Conservation (phyloP, 225 moss, liverwort and hornwort genomes). For the Pseudoscleropodium purum region DNA sequence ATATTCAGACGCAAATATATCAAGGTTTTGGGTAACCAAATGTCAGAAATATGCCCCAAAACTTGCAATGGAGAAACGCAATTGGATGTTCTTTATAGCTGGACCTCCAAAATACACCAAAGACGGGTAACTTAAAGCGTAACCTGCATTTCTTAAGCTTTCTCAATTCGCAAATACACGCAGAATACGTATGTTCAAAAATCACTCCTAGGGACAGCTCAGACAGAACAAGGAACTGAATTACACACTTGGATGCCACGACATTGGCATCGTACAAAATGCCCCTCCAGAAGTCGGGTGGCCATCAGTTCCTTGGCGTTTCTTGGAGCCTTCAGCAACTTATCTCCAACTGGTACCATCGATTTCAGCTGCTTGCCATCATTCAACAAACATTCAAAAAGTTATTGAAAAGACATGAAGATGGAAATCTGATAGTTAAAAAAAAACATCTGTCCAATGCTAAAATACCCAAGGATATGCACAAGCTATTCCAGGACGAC, state of each 20-base stretch:
- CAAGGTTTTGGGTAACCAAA: neutral
- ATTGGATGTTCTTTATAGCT: neutral
- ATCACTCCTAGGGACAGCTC: neutral
- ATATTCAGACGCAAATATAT: neutral
- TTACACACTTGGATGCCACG: constrained; percentile 47
- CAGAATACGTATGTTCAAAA: neutral
- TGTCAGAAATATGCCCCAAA: neutral
- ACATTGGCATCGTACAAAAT: constrained; percentile 45
- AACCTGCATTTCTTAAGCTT: neutral
- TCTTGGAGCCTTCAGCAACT: constrained; percentile 33
- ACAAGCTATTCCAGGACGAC: neutral
- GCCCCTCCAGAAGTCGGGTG: constrained; percentile 47
- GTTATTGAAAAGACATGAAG: neutral
- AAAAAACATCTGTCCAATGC: neutral
- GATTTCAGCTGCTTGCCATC: constrained; percentile 26
- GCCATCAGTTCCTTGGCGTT: constrained; percentile 55
- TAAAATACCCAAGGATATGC: neutral
- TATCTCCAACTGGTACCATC: constrained; percentile 48
- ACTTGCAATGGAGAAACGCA: neutral
- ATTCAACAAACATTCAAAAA: neutral
- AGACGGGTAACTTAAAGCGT: neutral
- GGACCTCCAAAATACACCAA: neutral
- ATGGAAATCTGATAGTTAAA: neutral
- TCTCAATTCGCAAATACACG: neutral
- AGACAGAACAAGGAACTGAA: neutral